Evolutionary conservation across 805 yeast species (phyloP), one percentile per base, ranked within the genome.

Genomic region (Ogataea pilisensis): DNA sequence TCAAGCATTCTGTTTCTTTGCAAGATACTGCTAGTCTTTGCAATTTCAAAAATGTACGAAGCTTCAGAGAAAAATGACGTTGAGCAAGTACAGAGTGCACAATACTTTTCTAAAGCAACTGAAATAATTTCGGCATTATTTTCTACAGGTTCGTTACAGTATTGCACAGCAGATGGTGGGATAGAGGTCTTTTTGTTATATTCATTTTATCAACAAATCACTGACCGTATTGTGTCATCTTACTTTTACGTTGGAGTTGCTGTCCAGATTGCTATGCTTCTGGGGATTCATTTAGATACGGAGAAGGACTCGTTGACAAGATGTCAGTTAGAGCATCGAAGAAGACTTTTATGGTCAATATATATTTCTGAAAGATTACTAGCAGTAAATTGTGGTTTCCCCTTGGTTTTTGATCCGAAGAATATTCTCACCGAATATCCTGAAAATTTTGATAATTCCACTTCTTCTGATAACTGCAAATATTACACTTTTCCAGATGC

Each of bases 241-340:
- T 81, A 79, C 50, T 76, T 82, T 49, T 80, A 79, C 58, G 78
- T 82, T 55, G 85, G 86, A 1, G 67, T 79, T 38, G 87, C 87
- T 0, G 58, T 82, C 22, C 66, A 86, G 39, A 74, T 85, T 0
- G 74, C 84, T 5, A 64, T 80, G 39, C 76, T 80, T 31, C 55
- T 80, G 25, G 88, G 88, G 3, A 73, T 83, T 79, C 87, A 82
- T 56, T 85, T 78, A 2, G 88, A 82, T 59, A 80, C 83, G 3
- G 86, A 78, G 43, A 72, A 74, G 49, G 82, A 75, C 43, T 60
- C 57, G 28, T 45, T 72, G 33, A 61, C 66, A 43, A 49, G 72
- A 20, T 64, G 62, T 40, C 75, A 72, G 42, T 54, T 72, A 39
- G 78, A 73, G 39, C 79, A 73, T 51, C 46, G 59, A 14, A 44